Base-by-base conservation (phyloP, 2,329 filamentous ascomycete genomes). In the Allantophomopsis lycopodina region DNA sequence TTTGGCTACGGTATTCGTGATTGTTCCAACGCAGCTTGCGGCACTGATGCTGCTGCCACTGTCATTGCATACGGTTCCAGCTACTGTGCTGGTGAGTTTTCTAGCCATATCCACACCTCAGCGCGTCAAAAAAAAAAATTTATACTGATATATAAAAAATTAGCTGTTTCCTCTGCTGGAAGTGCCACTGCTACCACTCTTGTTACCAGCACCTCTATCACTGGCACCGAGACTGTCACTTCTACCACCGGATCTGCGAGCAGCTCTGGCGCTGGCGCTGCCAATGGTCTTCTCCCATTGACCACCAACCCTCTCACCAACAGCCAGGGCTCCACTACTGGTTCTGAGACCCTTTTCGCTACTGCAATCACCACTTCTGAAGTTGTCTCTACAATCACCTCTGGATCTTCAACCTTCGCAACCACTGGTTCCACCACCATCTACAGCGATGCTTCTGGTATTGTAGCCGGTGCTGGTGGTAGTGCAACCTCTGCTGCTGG, bases 1-100 rank as follows among this genome's bases (percentile, higher is more conserved):
- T 69, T 65, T 46, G 56, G 55, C 42, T 65, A 61, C 41, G 65
- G 65, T 43, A 53, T 69, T 37, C 62, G 64, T 42, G 65, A 69
- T 49, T 69, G 65, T 55, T 55, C 62, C 41, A 59, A 51, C 41
- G 54, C 60, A 47, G 60, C 60, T 28, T 67, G 65, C 46, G 53
- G 52, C 38, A n/a, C 44, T 7, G 48, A 43, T 7, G 49, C 44
- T 20, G 53, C 46, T 7, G 37, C 41, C 11, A 38, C 45, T 48
- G 60, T 50, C 21, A 50, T 55, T 32, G 43, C 49, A 32, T 58
- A 51, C 43, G 55, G 51, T 32, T 31, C 23, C 11, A 36, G 13
- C 32, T 55, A 50, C 45, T 55, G 55, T 40, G 32, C 47, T 35
- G 17, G 48, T 53, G 44, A 38, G 50, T 44, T n/a, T 13, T 7